phyloP scores from a whole-genome alignment of 768 basidiomycete genomes.

The Psilocybe sp. region DNA sequence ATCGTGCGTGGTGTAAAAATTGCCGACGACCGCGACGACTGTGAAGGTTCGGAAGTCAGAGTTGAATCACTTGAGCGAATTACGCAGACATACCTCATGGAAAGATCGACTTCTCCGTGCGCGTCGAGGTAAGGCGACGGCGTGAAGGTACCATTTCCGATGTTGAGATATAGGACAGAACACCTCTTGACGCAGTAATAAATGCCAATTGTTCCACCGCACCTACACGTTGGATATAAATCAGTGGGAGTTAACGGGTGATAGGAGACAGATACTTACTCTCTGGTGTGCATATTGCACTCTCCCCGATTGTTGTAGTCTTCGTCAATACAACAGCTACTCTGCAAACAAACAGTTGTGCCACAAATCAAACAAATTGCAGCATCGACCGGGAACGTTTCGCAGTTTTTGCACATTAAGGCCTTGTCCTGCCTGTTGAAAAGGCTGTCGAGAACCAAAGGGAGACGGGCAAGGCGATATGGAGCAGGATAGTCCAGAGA shows the following conservation, averaged over 20 bases:
- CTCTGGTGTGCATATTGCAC: constrained; percentile 93
- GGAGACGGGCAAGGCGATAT: constrained; percentile 83
- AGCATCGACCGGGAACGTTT: constrained; percentile 76
- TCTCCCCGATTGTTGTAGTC: constrained; percentile 74
- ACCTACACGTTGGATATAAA: constrained; percentile 44
- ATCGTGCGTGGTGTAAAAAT: constrained; percentile 77
- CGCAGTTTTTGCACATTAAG: constrained; percentile 73
- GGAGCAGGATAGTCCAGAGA: constrained; percentile 77
- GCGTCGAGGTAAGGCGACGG: constrained; percentile 90
- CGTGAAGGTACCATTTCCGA: constrained; percentile 84
- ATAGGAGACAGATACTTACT: constrained; percentile 52
- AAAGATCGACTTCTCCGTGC: constrained; percentile 91
- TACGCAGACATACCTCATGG: constrained; percentile 71
- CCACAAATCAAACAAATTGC: constrained; percentile 94
- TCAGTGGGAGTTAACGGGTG: neutral
- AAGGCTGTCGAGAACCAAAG: constrained; percentile 77
- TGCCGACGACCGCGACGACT: constrained; percentile 85
- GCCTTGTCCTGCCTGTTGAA: constrained; percentile 74
- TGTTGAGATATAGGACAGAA: constrained; percentile 84
- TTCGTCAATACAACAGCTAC: constrained; percentile 83
- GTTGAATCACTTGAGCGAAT: neutral
- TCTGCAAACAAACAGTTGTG: constrained; percentile 81
- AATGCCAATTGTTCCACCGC: constrained; percentile 84
- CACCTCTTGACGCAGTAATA: constrained; percentile 93
- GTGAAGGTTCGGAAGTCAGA: neutral